These are phyloP conservation scores for Chalciporus pseudorubinellus DNA, from an alignment of 768 basidiomycete genomes.

Conservation along the genomic window DNA sequence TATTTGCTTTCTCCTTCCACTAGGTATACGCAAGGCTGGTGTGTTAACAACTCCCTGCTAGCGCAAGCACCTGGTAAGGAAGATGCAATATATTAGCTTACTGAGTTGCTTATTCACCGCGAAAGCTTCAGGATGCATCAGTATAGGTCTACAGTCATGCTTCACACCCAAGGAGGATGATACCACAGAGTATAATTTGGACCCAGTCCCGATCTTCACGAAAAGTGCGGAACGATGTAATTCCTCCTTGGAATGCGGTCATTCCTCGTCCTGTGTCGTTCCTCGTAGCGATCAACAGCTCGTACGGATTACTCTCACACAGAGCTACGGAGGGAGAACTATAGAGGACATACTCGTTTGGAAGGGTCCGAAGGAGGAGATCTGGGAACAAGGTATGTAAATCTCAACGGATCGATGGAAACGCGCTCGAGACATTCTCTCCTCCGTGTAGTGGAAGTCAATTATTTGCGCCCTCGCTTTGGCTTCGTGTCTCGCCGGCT, in stretches of 20 bases:
- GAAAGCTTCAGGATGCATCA: slow-evolving; percentile 11
- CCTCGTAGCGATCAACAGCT: slow-evolving; percentile 52
- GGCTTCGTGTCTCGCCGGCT: slow-evolving; percentile 27
- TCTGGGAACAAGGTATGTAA: slow-evolving; percentile 63
- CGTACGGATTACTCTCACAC: slow-evolving; percentile 50
- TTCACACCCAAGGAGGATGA: slow-evolving; percentile 38
- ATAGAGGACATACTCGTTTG: slow-evolving; percentile 55
- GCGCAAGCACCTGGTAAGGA: slow-evolving; percentile 16
- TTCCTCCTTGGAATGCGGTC: slow-evolving; percentile 35
- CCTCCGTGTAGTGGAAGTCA: slow-evolving; percentile 47
- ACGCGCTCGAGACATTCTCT: not conserved
- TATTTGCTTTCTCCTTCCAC: slow-evolving; percentile 36
- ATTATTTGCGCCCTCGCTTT: slow-evolving; percentile 42
- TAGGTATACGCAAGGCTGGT: slow-evolving; percentile 54
- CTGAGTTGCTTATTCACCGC: not conserved
- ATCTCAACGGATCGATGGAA: not conserved
- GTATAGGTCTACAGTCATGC: slow-evolving; percentile 34
- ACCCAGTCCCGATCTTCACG: slow-evolving; percentile 54
- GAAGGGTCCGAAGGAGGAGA: slow-evolving; percentile 65
- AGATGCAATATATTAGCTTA: not conserved
- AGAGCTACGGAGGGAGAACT: not conserved
- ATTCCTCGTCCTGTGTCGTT: slow-evolving; percentile 48
- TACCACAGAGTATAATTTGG: slow-evolving; percentile 46
- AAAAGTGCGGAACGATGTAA: slow-evolving; percentile 39
- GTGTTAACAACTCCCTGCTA: slow-evolving; percentile 42